Base-by-base conservation (phyloP, 139 green algal genomes). In the Picocystis salinarum region DNA sequence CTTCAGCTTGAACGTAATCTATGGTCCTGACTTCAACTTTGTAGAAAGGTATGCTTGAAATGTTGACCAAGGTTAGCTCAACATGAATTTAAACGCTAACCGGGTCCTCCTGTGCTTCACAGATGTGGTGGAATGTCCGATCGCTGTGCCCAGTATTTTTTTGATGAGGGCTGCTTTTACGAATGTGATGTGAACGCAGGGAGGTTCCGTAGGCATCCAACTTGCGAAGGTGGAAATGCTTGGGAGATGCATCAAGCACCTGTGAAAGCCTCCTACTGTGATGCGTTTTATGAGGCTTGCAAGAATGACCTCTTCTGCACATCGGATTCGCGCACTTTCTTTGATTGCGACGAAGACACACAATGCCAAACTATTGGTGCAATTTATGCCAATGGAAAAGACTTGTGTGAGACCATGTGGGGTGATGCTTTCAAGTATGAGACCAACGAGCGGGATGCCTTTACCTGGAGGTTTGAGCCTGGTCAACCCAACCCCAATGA, bases 211-310 rank as follows among this genome's bases (percentile, higher is more conserved):
- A 50, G 41, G 42, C 42, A 50, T 46, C n/a, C 15, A 15, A 29
- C 39, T 18, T 61, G 52, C 5, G 22, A 26, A 28, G n/a, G n/a
- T n/a, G n/a, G n/a, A 34, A 61, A 64, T 27, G 34, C 23, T 9
- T 61, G 53, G 53, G 4, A 61, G 53, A 49, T 61, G 15, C 23
- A 45, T 18, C 26, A 6, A 4, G 58, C 58, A 49, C 53, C 53
- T 3, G 50, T 61, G 37, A 60, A 61, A 20, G 30, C 50, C 22
- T 33, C 34, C 30, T 52, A 30, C 49, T 60, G 49, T 4, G 28
- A 61, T 34, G 52, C n/a, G 2, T 61, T 34, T 47, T 61, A 56
- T 19, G 49, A 61, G 50, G 53, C 53, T 12, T 61, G 53, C 50
- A 63, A 63, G 39, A 28, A 63, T 4, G 48, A 61, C 13, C 15